A percentile compares a stretch with the other conserved stretches of the same genome.
Evolutionary conservation across 78 protist species (phyloP).

Genomic region (Dictyostelium firmibasis): DNA sequence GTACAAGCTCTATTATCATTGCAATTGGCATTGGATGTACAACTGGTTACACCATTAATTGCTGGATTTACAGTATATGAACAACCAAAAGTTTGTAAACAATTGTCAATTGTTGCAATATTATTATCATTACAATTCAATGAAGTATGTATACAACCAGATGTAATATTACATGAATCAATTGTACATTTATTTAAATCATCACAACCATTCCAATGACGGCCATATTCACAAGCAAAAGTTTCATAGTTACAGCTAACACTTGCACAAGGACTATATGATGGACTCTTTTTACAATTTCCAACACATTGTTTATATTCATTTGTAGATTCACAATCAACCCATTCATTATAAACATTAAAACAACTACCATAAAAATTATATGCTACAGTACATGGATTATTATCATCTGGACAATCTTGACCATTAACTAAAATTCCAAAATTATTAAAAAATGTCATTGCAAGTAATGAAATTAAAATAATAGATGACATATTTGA

Average conservation of each 20-base stretch:
- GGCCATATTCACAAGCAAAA: not conserved
- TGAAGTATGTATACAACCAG: not conserved
- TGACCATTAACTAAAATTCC: not conserved
- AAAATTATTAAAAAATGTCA: not conserved
- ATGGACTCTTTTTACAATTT: not conserved
- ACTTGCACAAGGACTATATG: not conserved
- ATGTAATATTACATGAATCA: not conserved
- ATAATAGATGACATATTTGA: not conserved
- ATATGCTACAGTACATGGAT: not conserved
- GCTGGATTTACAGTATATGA: not conserved
- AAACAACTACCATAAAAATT: conserved; percentile 6
- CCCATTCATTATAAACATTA: not conserved
- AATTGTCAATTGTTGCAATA: conserved; percentile 7
- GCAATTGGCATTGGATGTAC: not conserved
- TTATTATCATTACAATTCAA: not conserved
- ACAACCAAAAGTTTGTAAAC: conserved; percentile 1
- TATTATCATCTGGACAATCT: not conserved
- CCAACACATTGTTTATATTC: conserved; percentile 12
- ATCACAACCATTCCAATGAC: not conserved
- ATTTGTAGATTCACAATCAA: not conserved
- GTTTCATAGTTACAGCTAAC: not conserved
- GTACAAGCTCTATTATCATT: not conserved
- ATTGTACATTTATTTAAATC: conserved; percentile 48
- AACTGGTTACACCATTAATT: not conserved
- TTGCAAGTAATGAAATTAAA: not conserved